Conservation (phyloP, 768 basidiomycete genomes). For the Leccinum barrowsii region DNA sequence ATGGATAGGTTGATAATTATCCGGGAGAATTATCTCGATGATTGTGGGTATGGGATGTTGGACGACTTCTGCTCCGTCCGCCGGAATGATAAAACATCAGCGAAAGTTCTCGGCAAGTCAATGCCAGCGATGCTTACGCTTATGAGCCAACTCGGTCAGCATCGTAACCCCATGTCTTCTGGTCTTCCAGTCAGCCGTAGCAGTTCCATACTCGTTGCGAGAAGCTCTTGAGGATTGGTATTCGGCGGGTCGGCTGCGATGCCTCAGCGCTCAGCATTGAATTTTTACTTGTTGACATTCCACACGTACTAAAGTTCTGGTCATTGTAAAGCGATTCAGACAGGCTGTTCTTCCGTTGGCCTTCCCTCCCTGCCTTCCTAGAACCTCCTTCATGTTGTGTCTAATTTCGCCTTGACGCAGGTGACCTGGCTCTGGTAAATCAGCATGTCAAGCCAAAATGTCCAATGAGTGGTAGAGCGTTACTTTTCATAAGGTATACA, state of each 20-base stretch:
- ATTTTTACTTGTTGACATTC: neutral
- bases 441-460: neutral
- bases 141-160: constrained; percentile 20
- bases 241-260: constrained; percentile 3
- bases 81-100: neutral
- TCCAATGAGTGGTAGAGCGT: neutral
- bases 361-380: constrained; percentile 12
- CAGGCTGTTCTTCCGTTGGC: constrained; percentile 12
- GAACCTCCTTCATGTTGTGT: constrained; percentile 16
- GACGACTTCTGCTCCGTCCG: neutral
- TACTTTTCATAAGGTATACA: constrained; percentile 20
- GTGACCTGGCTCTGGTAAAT: constrained; percentile 6
- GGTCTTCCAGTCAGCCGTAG: constrained; percentile 15
- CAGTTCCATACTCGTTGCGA: constrained; percentile 7
- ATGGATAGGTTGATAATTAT: neutral
- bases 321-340: constrained; percentile 24
- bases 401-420: constrained; percentile 10
- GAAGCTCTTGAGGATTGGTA: constrained; percentile 10
- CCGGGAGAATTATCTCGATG: neutral
- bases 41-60: neutral
- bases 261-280: neutral
- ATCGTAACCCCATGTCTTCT: constrained; percentile 23
- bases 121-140: constrained; percentile 3
- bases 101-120: neutral
- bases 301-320: constrained; percentile 3